phyloP scores from a whole-genome alignment of 495 filamentous ascomycete species.

The Choiromyces venosus region DNA sequence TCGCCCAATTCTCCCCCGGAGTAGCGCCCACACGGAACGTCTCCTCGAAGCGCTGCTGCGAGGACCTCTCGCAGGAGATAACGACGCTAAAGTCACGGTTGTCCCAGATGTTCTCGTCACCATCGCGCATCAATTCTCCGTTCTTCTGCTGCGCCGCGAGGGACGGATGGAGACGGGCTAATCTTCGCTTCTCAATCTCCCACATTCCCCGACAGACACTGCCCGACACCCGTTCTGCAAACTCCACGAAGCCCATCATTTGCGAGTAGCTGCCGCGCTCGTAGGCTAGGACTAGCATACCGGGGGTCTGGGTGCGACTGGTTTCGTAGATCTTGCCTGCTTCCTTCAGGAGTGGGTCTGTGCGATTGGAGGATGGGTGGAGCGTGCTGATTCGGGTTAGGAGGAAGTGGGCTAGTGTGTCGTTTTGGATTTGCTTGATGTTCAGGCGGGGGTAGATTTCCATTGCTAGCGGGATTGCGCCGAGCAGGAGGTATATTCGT shows the following conservation, averaged over 20 bases:
- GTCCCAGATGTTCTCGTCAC: conserved; percentile 36
- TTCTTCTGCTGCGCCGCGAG: conserved; percentile 16
- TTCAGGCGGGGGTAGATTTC: conserved; percentile 52
- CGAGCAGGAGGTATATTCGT: conserved; percentile 52
- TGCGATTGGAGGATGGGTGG: conserved; percentile 35
- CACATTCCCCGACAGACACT: conserved; percentile 42
- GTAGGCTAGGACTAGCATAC: conserved; percentile 42
- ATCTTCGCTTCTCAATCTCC: conserved; percentile 40
- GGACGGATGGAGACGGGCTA: conserved; percentile 30
- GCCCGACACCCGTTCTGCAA: conserved; percentile 36
- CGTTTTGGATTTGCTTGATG: conserved; percentile 58
- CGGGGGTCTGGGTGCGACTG: conserved; percentile 35
- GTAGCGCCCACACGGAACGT: conserved; percentile 34
- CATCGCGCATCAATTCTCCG: conserved; percentile 7
- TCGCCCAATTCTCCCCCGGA: conserved; percentile 36
- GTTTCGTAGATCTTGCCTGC: conserved; percentile 41
- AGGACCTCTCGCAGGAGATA: conserved; percentile 34
- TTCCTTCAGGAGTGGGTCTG: conserved; percentile 22
- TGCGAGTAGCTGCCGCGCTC: conserved; percentile 43
- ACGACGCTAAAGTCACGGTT: conserved; percentile 43
- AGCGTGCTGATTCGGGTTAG: conserved; percentile 56
- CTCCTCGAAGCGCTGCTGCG: conserved; percentile 33
- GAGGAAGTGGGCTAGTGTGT: conserved; percentile 55
- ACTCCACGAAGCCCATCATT: conserved; percentile 43
- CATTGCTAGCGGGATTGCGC: conserved; percentile 53